Conservation (phyloP, 2,329 filamentous ascomycete genomes). For the Aspergillus ustus region DNA sequence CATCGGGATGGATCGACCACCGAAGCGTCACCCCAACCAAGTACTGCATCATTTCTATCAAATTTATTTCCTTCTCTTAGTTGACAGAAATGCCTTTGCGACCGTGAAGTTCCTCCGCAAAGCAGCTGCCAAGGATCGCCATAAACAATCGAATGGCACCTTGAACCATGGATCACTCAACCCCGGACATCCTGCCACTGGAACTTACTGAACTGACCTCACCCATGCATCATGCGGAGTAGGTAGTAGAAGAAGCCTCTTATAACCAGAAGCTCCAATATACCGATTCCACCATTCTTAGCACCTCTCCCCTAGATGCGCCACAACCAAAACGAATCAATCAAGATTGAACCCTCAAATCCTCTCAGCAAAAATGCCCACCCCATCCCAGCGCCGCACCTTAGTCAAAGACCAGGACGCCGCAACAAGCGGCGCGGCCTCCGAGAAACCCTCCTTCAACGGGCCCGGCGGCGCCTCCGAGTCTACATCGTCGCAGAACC, state of each 20-base stretch:
- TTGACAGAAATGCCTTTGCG: too few species aligned
- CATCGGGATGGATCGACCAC: too few species aligned
- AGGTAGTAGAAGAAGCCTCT: too few species aligned
- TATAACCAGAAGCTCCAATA: too few species aligned
- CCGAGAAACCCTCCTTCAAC: not conserved
- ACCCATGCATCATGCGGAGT: not conserved
- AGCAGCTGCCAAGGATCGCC: not conserved
- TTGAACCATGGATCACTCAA: too few species aligned
- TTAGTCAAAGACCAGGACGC: not conserved
- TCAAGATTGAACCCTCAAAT: not conserved
- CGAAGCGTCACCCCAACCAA: too few species aligned
- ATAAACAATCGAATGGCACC: not conserved
- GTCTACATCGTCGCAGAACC: slow-evolving; percentile 20
- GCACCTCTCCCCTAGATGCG: too few species aligned
- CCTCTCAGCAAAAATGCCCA: not conserved
- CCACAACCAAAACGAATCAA: too few species aligned
- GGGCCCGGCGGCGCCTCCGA: not conserved
- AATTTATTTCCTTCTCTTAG: too few species aligned
- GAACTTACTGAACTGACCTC: not conserved
- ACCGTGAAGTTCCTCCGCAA: not conserved
- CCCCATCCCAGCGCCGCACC: not conserved
- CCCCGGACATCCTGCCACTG: too few species aligned
- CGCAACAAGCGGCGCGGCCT: not conserved
- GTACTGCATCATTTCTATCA: too few species aligned
- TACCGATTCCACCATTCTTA: too few species aligned